Conservation (phyloP, 176 grass and related monocot species). For the barley (Hordeum vulgare) region DNA sequence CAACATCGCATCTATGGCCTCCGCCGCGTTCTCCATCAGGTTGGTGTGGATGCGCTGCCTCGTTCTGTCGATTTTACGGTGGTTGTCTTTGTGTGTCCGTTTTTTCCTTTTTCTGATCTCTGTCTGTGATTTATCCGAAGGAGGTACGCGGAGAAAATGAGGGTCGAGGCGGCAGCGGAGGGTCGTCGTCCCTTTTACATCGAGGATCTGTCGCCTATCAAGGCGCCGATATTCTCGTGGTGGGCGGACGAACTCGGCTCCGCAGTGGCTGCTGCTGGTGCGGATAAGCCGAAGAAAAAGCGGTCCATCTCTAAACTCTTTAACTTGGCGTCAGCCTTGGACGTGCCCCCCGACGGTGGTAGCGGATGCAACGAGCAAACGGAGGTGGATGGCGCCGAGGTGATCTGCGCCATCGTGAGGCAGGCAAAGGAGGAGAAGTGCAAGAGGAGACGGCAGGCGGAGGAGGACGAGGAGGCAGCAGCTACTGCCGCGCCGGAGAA, state of each 20-base stretch:
- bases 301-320: conserved; percentile 55
- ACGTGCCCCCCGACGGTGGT: not conserved
- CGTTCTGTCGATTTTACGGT: not conserved
- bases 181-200: not conserved
- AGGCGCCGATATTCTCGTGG: conserved; percentile 39
- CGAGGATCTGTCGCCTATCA: conserved; percentile 34
- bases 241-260: conserved; percentile 43
- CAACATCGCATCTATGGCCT: not conserved
- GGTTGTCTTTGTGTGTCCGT: not conserved
- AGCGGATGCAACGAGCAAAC: not conserved
- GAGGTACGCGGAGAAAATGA: conserved; percentile 23
- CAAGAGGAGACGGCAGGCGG: not conserved
- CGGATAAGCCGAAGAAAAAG: conserved; percentile 47
- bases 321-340: conserved; percentile 29
- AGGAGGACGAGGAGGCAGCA: not conserved
- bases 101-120: not conserved
- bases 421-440: conserved; percentile 13
- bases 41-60: not conserved
- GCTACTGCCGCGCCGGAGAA: not conserved
- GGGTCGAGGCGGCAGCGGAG: not conserved
- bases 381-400: conserved; percentile 6
- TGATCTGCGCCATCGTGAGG: conserved; percentile 2
- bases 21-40: not conserved
- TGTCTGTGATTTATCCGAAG: conserved; percentile 3
- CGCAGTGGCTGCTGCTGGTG: not conserved